Evolutionary conservation across 768 basidiomycete species (phyloP), one percentile per base, ranked within the genome.

Genomic region (Tylopilus subfusipes): DNA sequence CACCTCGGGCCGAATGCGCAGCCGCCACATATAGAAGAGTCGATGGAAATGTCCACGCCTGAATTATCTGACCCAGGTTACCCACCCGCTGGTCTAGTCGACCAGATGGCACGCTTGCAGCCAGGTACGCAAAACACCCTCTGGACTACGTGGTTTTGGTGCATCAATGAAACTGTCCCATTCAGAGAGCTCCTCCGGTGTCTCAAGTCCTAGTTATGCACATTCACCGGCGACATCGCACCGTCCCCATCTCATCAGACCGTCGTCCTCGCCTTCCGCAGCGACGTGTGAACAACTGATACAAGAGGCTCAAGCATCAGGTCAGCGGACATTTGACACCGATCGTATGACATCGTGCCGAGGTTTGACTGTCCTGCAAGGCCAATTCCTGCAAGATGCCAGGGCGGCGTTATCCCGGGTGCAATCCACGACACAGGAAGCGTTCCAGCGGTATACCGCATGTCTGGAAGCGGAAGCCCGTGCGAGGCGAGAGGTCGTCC

Each of bases 351-450:
- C 21, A 39, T 38, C 14, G 31, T 30, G 33, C 42, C 42, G 33
- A 38, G 47, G 33, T 47, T 50, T 60, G 56, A 62, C 52, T 38
- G 51, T 51, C 19, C 36, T 33, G 53, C 59, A 68, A 85, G 82
- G 82, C 61, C 79, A 84, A 76, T 79, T 79, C 56, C 74, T 89
- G 42, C 81, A 83, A 68, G 80, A 78, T 47, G 79, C 84, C 19
- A 83, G 85, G 30, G 75, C 76, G 44, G 75, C 82, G 5, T 73
- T 87, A n/a, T 62, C 77, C 42, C 78, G 85, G 42, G 83, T 85
- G 21, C 85, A 85, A 63, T 82, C 84, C 63, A 85, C 87, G 47
- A 84, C 85, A 0, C 84, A 88, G 61, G 86, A 88, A 40, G 80
- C 85, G 4, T 86, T 88, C 62, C 76, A 83, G 65, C 74, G 81